Percentiles rank a stretch among this genome's conserved stretches.
Evolutionary conservation across 1,139 yeast genomes (phyloP).

Genomic region (Yamadazyma triangularis): DNA sequence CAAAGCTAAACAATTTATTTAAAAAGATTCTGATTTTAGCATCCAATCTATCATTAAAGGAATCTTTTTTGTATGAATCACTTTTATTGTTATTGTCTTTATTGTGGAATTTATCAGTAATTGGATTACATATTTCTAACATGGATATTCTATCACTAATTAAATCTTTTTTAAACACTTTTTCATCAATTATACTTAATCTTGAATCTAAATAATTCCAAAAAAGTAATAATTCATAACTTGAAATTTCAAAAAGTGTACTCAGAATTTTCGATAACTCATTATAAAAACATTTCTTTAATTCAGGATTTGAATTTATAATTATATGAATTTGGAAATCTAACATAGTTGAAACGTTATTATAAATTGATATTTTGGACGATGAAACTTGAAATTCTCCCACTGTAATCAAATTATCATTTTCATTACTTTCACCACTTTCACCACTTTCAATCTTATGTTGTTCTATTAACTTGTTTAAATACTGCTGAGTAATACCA

Average conservation of each 20-base stretch:
- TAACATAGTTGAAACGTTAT: conserved; percentile 16
- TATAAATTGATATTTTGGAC: conserved; percentile 7
- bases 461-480: neutral
- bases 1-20: conserved; percentile 31
- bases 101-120: conserved; percentile 28
- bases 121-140: conserved; percentile 34
- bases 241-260: conserved; percentile 15
- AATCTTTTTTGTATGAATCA: conserved; percentile 33
- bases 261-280: conserved; percentile 18
- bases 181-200: conserved; percentile 13
- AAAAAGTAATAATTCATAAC: conserved; percentile 20
- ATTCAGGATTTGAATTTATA: conserved; percentile 4
- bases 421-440: neutral
- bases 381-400: no score
- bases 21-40: conserved; percentile 33
- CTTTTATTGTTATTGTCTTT: conserved; percentile 13
- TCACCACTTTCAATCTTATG: neutral
- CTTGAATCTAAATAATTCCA: conserved; percentile 40
- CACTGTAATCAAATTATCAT: no score
- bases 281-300: conserved; percentile 22
- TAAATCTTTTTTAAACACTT: conserved; percentile 23
- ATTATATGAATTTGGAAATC: conserved; percentile 21
- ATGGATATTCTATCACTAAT: conserved; percentile 37
- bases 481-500: neutral
- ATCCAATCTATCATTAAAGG: conserved; percentile 36